Percentiles rank a stretch among this genome's conserved stretches.
Conservation (phyloP, 148 eudicot species). For the Rhododendron kiyosumense region DNA sequence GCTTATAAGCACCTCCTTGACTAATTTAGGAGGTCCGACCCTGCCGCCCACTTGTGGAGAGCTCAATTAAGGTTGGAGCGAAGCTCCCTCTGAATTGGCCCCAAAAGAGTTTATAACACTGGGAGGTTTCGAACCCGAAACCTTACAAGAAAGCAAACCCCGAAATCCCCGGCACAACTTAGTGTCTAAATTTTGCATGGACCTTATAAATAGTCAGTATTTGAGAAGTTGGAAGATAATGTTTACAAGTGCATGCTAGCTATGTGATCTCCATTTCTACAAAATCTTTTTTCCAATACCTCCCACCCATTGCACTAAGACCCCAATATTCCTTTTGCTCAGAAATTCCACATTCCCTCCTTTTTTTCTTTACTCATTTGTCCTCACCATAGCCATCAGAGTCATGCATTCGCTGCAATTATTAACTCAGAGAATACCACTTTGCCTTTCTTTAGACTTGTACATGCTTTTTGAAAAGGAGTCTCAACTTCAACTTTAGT, state of each 20-base stretch:
- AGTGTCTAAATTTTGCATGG: neutral
- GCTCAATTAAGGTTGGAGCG: neutral
- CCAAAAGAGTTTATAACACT: too few species aligned
- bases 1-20: too few species aligned
- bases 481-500: neutral
- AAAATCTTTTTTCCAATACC: neutral
- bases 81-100: neutral
- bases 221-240: neutral
- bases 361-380: neutral
- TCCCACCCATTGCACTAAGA: slow-evolving; percentile 15
- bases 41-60: too few species aligned
- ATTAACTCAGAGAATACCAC: neutral
- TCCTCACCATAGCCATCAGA: slow-evolving; percentile 2
- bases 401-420: neutral
- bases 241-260: neutral
- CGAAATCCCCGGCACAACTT: neutral
- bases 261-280: neutral
- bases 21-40: neutral
- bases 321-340: slow-evolving; percentile 11
- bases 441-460: neutral
- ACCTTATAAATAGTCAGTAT: neutral
- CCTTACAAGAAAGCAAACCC: neutral
- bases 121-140: neutral
- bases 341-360: slow-evolving; percentile 3
- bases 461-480: neutral